Base-by-base conservation (phyloP, 1,284 basidiomycete genomes). In the Sphaerobolus stellatus region DNA sequence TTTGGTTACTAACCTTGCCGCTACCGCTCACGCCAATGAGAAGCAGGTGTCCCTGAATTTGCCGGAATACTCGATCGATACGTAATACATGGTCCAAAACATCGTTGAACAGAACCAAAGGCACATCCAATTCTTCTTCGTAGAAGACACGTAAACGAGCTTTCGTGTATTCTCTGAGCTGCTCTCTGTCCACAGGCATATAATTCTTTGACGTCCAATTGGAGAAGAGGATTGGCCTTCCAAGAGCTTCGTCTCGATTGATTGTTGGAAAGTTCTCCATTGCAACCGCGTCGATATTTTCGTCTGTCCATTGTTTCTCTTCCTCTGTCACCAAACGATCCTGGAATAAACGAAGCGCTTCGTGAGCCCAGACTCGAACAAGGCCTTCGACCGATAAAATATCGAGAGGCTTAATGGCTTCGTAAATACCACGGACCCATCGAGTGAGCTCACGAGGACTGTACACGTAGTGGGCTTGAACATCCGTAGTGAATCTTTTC, bases 171-270 rank as follows among this genome's bases (percentile, higher is more conserved):
- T 98, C 95, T 48, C 97, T 86, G 9, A 99, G 83, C 38, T 85
- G 79, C 64, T 97, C 96, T 52, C 97, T 84, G 59, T 97, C 93
- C 46, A 99, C 96, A 3, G 94, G 87, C 55, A 97, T 86, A 69
- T 98, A 98, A 69, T 98, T 79, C 73, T 95, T 94, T n/a, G 95
- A 95, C 1, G 96, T 97, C 97, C 97, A 99, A 70, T 99, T 98
- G 4, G 94, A 97, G 79, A 95, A 99, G 31, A 99, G 76, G 61
- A 99, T 96, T 0, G 98, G 97, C 20, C 97, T 84, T 24, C 66
- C 72, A 27, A 99, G 80, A 1, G 92, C 90, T 66, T 96, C 92
- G 18, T 86, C 83, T 29, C 81, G 79, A 66, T 92, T 88, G 68
- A 98, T 88, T 5, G 89, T 94, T 0, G 95, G 95, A 86, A 99